Base-by-base conservation (phyloP, 257 asterid species). In the Solanum etuberosum region DNA sequence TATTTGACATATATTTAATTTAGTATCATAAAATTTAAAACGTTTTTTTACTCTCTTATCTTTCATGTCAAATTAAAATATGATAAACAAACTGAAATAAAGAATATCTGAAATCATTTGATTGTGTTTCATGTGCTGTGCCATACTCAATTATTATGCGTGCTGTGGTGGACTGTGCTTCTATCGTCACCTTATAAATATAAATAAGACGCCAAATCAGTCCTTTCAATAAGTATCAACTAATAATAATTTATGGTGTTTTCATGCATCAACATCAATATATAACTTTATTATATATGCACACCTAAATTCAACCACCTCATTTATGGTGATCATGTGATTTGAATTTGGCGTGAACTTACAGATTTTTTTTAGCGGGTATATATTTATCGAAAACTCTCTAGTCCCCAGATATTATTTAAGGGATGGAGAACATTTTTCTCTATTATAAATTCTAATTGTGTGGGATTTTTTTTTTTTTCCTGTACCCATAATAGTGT, bases 131-230 rank as follows among this genome's bases (percentile, higher is more conserved):
- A 16, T 43, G 84, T 29, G 84, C 1, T 78, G 23, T 43, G 65
- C 38, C 63, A 4, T 43, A 78, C 38, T 78, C 27, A 25, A 78
- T 78, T 0, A 43, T 77, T 25, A 43, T 78, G 84, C 84, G n/a
- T 43, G 84, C 3, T 43, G 84, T 43, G 84, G 38, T 43, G 63
- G 25, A 78, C 27, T n/a, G 38, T 46, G 29, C 40, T 80, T 16
- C 27, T 15, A 27, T 46, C 10, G 42, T 80, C 84, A 80, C 5
- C 67, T 16, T 46, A 54, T 54, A 54, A 51, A 54, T 46, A 78
- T 25, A 43, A 77, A 73, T 32, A 71, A 40, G 35, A 80, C 34
- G 84, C 5, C 84, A 80, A 80, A 80, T 80, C 16, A 16, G 65
- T 43, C 27, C 27, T 40, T 40, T 43, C 25, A 80, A 80, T 46